Percentiles rank a stretch among this genome's conserved stretches.
Evolutionary conservation across 176 grass and related monocot genomes (phyloP).

Genomic region (Carex littledalei): DNA sequence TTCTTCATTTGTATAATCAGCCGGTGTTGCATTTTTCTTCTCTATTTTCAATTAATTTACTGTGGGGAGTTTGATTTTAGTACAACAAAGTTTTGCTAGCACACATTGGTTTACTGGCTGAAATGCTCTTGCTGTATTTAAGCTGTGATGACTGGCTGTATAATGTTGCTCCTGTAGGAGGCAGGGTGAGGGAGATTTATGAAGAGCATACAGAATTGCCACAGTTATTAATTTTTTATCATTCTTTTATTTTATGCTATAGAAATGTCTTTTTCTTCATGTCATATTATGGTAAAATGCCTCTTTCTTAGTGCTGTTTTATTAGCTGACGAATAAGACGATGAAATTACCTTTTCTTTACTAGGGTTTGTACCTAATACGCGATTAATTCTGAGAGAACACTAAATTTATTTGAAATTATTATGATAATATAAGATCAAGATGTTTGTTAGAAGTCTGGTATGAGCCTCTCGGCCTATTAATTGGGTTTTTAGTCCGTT

Average conservation of each 20-base stretch:
- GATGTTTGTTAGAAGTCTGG: neutral
- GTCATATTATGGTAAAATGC: neutral
- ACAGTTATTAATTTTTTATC: neutral
- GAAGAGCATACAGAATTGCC: slow-evolving; percentile 3
- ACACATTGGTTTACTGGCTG: neutral
- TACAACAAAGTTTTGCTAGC: slow-evolving; percentile 12
- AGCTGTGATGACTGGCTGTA: neutral
- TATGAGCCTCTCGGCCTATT: neutral
- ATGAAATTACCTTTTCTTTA: neutral
- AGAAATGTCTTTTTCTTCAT: neutral
- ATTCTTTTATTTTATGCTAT: neutral
- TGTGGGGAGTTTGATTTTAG: slow-evolving; percentile 18
- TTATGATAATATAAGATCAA: neutral
- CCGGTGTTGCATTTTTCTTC: neutral
- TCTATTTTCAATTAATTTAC: neutral
- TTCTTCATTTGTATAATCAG: slow-evolving; percentile 8
- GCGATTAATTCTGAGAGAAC: neutral
- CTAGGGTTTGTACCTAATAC: neutral
- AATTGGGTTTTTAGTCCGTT: neutral
- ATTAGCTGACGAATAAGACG: neutral
- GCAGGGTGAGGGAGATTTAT: slow-evolving; percentile 9
- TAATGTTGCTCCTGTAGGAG: neutral
- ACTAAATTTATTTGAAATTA: neutral
- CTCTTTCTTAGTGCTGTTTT: neutral
- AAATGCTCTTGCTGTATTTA: neutral